Base-by-base conservation (phyloP, 257 asterid species). In the Asclepias syriaca region DNA sequence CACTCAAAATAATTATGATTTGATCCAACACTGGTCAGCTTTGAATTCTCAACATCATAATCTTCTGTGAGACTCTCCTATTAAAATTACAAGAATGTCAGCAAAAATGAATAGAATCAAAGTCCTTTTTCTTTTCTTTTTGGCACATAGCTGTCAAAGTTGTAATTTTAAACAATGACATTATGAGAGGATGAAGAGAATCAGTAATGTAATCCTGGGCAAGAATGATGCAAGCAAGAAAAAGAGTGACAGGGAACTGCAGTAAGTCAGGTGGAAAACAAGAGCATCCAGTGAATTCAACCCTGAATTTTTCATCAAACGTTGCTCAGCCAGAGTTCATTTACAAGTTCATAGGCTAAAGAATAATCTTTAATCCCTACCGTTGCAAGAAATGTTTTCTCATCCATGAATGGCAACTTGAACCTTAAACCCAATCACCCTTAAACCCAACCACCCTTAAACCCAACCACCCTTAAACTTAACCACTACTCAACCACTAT, bases 401-500 rank as follows among this genome's bases (percentile, higher is more conserved):
- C 96, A 59, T 95, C 97, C 74, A 95, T 92, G 89, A 95, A 95
- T 0, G 98, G 99, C 87, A 95, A 86, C 75, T 91, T 89, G 73
- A 89, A n/a, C n/a, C n/a, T n/a, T n/a, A n/a, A n/a, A n/a, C n/a
- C n/a, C n/a, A n/a, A n/a, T n/a, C n/a, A n/a, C n/a, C n/a, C n/a
- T n/a, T n/a, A n/a, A n/a, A n/a, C n/a, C n/a, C n/a, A n/a, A n/a
- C n/a, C n/a, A n/a, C n/a, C n/a, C n/a, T n/a, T n/a, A n/a, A n/a
- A n/a, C n/a, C n/a, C n/a, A n/a, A n/a, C n/a, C n/a, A n/a, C n/a
- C n/a, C n/a, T n/a, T n/a, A n/a, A n/a, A n/a, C n/a, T n/a, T n/a
- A n/a, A n/a, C n/a, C n/a, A n/a, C n/a, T n/a, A n/a, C n/a, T n/a
- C n/a, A n/a, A n/a, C n/a, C n/a, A n/a, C n/a, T n/a, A n/a, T n/a